phyloP scores from a whole-genome alignment of 768 basidiomycete species.

The Lentinula raphanica region DNA sequence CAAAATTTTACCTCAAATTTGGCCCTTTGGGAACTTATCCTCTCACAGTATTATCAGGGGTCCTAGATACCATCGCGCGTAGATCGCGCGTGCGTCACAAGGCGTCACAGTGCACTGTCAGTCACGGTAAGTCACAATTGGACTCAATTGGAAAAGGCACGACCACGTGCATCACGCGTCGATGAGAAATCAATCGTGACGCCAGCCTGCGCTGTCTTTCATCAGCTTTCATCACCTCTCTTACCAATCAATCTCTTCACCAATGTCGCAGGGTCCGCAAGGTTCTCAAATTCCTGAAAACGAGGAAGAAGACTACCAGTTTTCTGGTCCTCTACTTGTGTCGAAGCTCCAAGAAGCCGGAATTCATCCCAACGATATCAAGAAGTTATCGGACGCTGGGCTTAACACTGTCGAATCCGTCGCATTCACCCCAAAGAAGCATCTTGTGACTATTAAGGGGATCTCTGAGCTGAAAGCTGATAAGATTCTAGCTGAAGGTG shows the following conservation, averaged over 20 bases:
- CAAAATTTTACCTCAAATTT: too few relatives aligned
- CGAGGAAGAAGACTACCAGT: slow-evolving; percentile 50
- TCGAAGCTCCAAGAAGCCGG: slow-evolving; percentile 84
- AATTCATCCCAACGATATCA: slow-evolving; percentile 84
- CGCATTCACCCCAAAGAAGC: slow-evolving; percentile 95
- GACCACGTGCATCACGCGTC: slow-evolving; percentile 5
- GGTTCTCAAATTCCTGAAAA: slow-evolving; percentile 33
- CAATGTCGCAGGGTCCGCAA: slow-evolving; percentile 58
- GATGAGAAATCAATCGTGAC: not conserved
- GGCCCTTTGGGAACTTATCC: too few relatives aligned
- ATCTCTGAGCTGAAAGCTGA: slow-evolving; percentile 97
- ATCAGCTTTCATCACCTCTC: not conserved
- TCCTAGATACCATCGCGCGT: too few relatives aligned
- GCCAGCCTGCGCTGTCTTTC: too few relatives aligned
- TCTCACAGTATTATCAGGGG: too few relatives aligned
- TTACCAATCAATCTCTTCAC: not conserved
- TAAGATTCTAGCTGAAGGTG: slow-evolving; percentile 91
- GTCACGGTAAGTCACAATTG: too few relatives aligned
- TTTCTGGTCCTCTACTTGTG: slow-evolving; percentile 81
- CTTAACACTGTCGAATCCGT: slow-evolving; percentile 93
- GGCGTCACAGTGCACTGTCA: too few relatives aligned
- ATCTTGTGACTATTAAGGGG: slow-evolving; percentile 85
- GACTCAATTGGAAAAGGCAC: not conserved
- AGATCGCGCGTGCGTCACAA: too few relatives aligned
- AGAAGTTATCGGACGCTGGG: slow-evolving; percentile 91